A percentile compares a stretch with the other conserved stretches of the same genome.
These are phyloP conservation scores for Phytophthora pseudosyringae DNA, from an alignment of 352 stramenopile genomes.

Conservation along the genomic window DNA sequence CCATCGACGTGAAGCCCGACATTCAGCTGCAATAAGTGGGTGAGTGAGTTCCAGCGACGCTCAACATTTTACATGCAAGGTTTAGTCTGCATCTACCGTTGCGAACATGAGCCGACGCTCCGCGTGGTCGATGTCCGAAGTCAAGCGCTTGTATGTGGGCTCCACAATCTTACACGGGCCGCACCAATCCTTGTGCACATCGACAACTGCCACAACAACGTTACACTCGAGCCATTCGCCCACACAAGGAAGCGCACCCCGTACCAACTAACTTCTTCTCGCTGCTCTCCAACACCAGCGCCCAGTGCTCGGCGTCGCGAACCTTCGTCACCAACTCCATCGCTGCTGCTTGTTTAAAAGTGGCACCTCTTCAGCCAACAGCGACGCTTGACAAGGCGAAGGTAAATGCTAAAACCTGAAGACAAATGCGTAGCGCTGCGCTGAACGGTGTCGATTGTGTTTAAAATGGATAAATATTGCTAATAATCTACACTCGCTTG, in stretches of 20 bases:
- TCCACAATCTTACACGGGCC: slow-evolving; percentile 80
- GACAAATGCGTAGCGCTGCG: neutral
- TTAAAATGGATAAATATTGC: slow-evolving; percentile 35
- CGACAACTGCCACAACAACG: slow-evolving; percentile 48
- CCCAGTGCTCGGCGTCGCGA: slow-evolving; percentile 69
- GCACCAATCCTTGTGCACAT: slow-evolving; percentile 78
- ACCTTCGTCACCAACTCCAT: slow-evolving; percentile 66
- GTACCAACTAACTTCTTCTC: slow-evolving; percentile 73
- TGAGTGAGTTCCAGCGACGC: neutral
- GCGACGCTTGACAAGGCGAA: slow-evolving; percentile 14
- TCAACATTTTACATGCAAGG: neutral
- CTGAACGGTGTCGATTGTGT: slow-evolving; percentile 6
- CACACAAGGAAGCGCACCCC: slow-evolving; percentile 3
- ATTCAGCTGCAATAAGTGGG: slow-evolving; percentile 43
- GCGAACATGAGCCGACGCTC: slow-evolving; percentile 64
- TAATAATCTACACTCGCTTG: slow-evolving; percentile 33
- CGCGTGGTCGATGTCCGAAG: slow-evolving; percentile 58
- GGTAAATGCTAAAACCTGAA: neutral
- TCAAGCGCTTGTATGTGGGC: slow-evolving; percentile 73
- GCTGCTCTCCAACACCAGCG: slow-evolving; percentile 49
- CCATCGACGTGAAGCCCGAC: slow-evolving; percentile 55
- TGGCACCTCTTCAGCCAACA: slow-evolving; percentile 8
- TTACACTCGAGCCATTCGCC: neutral
- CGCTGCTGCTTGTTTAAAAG: slow-evolving; percentile 1
- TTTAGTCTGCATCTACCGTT: slow-evolving; percentile 35